phyloP scores from a whole-genome alignment of 2,329 filamentous ascomycete species.

The Mycocentrospora acerina region DNA sequence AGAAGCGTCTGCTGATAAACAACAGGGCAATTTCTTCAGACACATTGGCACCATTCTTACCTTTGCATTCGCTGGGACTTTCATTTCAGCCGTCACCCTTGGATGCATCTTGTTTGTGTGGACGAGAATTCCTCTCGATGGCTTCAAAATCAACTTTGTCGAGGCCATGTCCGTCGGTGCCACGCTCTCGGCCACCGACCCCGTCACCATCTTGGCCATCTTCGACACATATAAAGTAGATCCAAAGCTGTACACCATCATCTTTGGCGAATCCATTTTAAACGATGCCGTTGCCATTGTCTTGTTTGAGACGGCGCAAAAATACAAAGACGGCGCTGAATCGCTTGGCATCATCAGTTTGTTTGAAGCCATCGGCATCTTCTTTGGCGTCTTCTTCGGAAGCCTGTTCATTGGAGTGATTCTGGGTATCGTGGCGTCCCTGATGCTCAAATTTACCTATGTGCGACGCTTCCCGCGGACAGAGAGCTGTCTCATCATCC shows the following conservation, averaged over 20 bases:
- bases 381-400: constrained; percentile 94
- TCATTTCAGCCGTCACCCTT: constrained; percentile 94
- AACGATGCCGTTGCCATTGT: constrained; percentile 99
- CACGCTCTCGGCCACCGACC: constrained; percentile 93
- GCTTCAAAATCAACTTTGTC: constrained; percentile 83
- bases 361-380: constrained; percentile 89
- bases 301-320: constrained; percentile 95
- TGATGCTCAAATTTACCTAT: constrained; percentile 92
- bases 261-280: constrained; percentile 96
- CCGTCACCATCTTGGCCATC: constrained; percentile 95
- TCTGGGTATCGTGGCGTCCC: constrained; percentile 82
- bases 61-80: constrained; percentile 95
- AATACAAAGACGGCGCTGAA: constrained; percentile 76
- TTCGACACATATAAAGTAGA: constrained; percentile 99
- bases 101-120: constrained; percentile 87
- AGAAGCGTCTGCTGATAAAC: constrained; percentile 3
- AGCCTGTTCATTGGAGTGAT: constrained; percentile 86
- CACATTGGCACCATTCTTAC: constrained; percentile 97
- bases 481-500: constrained; percentile 88
- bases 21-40: constrained; percentile 88
- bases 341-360: constrained; percentile 74
- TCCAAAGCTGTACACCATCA: constrained; percentile 96
- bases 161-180: constrained; percentile 96
- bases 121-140: constrained; percentile 82
- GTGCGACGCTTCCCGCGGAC: constrained; percentile 92